Base-by-base conservation (phyloP, 2,329 filamentous ascomycete species). In the Pestalotiopsis sp. region DNA sequence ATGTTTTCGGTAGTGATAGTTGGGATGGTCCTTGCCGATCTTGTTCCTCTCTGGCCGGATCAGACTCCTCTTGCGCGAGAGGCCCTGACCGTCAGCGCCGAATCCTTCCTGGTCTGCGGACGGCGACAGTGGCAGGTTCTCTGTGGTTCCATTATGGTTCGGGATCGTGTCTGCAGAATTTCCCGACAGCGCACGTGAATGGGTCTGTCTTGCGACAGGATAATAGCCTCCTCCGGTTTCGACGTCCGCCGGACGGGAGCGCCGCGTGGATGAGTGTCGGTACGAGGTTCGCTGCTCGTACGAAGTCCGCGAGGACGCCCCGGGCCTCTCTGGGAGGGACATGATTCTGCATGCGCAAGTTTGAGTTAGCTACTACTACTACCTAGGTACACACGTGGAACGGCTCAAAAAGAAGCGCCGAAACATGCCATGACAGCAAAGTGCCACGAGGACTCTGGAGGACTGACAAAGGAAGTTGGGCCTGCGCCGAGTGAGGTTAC, bases 1-100 rank as follows among this genome's bases (percentile, higher is more conserved):
- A 87, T 97, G 94, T 78, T 97, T 92, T 73, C 94, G 90, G 80
- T 99, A 99, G 81, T 98, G 88, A 77, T 98, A 99, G 79, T 98
- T 97, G 14, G 94, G 94, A 78, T 98, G 94, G 73, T 94, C 92
- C 71, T 87, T 90, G 73, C 94, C 92, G 73, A 97, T 93, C 73
- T 92, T 89, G 75, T 92, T 92, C 72, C 96, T 89, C 81, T 99
- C 96, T 0, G 96, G 96, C 70, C 92, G 88, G 76, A 99, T 91
- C 71, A 99, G 84, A 79, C 93, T 98, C 78, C 92, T 90, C 81
- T 98, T 98, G 73, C 94, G 89, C 69, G 69, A 88, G 78, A 52
- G 79, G 77, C 65, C 79, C 76, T 64, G 81, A 75, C 69, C 70
- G 71, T 66, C 74, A 66, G 11, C 71, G 67, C 44, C 74, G 71